Evolutionary conservation across 2,329 filamentous ascomycete genomes (phyloP), one percentile per base, ranked within the genome.

Genomic region (Hypoxylon sp.): DNA sequence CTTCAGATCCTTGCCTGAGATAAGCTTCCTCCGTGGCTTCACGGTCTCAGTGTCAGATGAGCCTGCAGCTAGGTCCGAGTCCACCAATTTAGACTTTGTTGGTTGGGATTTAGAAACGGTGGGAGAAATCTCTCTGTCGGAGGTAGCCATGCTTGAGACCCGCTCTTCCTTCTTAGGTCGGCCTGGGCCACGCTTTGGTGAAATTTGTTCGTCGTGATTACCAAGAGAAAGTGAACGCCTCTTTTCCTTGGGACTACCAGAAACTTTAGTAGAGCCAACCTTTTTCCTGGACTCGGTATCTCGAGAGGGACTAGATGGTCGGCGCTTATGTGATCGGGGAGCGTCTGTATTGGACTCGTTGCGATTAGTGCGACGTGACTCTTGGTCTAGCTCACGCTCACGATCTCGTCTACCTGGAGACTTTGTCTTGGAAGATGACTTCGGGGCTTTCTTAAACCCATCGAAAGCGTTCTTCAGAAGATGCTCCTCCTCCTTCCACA

Each of bases 401-500:
- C 82, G 80, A 46, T 76, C 76, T 10, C 77, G 74, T 33, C 72
- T 81, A 31, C 74, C 80, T 1, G 87, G 86, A 19, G 87, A 87
- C 64, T 85, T 87, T 3, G 78, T 80, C 71, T 86, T 89, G 17
- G 78, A 72, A 19, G 84, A 83, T 70, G 84, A 83, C 70, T 85
- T 87, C 54, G 85, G 83, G 1, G 78, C 79, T 60, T 86, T 87
- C 71, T 85, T 87, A 72, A 87, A 88, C 31, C 87, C 86, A 63
- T 94, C 91, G 71, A 90, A 94, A 3, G 92, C 88, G 42, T 90
- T 86, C 78, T 94, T 94, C 53, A 99, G 80, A 61, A 97, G 83
- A 47, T 94, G 88, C 71, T 92, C 90, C 78, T 99, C 96, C 69
- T 95, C 90, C 78, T 95, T 91, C 94, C 94, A 98, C 67, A 93